Base-by-base conservation (phyloP, 768 basidiomycete species). In the Suillus ampliporus region DNA sequence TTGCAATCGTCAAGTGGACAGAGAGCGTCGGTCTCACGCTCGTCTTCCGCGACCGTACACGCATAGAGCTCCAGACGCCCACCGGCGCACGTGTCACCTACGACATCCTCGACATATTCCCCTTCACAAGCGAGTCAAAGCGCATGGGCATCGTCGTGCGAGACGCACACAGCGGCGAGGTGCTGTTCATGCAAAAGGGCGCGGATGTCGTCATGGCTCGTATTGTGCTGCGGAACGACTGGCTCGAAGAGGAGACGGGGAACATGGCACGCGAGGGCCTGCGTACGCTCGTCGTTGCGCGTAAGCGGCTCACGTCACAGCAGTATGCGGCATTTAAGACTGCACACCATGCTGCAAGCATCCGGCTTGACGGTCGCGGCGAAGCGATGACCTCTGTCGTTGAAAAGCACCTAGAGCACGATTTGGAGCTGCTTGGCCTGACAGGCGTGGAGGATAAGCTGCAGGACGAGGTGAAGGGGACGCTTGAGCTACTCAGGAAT, bases 371-470 rank as follows among this genome's bases (percentile, higher is more conserved):
- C 13, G 88, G 87, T 5, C 78, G 97, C 61, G 92, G 90, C 68
- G 94, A 92, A 64, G 91, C 89, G 0, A 93, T 95, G 86, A 78
- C 84, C 0, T 73, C 76, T 1, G 94, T 94, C 19, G 88, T 99
- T 2, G 80, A 83, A 1, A 84, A 91, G 62, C 84, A 86, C 64
- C 79, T 99, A 38, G 97, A 99, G 76, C 87, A 83, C 43, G 97
- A 99, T 64, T 76, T 99, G 38, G 97, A 99, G 74, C 75, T 99
- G 44, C 78, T 98, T 8, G 97, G 97, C 2, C 76, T 99, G 67
- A 99, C 97, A 0, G 97, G 97, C n/a, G 97, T 99, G 8, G 97
- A 99, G 74, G 97, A 99, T 75, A 98, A 98, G 77, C 78, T 99
- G 62, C 97, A 99, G 71, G 97, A 99, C 64, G 96, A 97, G 26